Base-by-base conservation (phyloP, 208 protist genomes). In the Leptomonas pyrrhocoris region DNA sequence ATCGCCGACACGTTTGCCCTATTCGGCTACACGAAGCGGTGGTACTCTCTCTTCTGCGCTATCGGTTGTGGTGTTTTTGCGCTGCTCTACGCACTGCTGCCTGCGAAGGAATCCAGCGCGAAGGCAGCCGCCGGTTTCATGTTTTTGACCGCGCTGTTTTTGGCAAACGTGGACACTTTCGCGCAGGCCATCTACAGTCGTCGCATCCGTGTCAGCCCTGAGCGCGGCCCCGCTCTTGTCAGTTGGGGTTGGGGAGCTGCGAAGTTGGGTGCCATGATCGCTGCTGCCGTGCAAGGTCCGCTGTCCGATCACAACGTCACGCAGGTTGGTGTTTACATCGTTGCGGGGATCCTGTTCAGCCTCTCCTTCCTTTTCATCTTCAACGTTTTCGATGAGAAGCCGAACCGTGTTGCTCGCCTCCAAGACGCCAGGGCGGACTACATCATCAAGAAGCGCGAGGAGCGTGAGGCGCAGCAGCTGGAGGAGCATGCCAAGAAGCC, bases 11-110 rank as follows among this genome's bases (percentile, higher is more conserved):
- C 76, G 45, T 85, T 92, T 43, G 74, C 82, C 23, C 59, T 92
- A 23, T 81, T 89, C 28, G 82, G 84, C 21, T 94, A 93, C 77
- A 84, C 81, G 23, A 93, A 91, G 81, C 81, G 86, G 13, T 94
- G 84, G 84, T 90, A 89, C 83, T 69, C 77, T 43, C 62, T 83
- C 34, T 7, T 82, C 1, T 92, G 80, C 9, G 67, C 73, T 28
- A 21, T 92, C n/a, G 18, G 83, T 23, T 80, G 84, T 15, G 66
- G 59, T 12, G 74, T 61, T 13, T 78, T 86, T 53, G 82, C 80
- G 28, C 53, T 92, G 31, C 76, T 68, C 15, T 88, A 79, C 66
- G 86, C 73, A 8, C 40, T 81, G 11, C 72, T 90, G n/a, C 84
- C 88, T 12, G 61, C 53, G 25, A 77, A 72, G 60, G 40, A 68